Percentiles rank a stretch among this genome's conserved stretches.
Evolutionary conservation across 2,329 filamentous ascomycete genomes (phyloP).

Genomic region (Harringtonia aguacate): DNA sequence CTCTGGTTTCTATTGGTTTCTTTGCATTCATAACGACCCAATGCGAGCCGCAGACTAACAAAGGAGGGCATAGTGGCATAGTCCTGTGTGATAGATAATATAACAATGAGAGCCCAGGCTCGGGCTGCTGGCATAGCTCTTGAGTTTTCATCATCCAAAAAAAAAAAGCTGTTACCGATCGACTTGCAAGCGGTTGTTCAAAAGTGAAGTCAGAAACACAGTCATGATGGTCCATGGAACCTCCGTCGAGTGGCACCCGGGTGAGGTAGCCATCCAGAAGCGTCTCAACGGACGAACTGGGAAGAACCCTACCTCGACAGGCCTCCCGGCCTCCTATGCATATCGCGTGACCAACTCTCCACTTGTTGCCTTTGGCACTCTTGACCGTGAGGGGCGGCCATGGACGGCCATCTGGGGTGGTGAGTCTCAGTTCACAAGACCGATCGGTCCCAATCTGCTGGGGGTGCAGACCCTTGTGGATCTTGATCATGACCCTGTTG

Average conservation of each 20-base stretch:
- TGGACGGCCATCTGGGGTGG: slow-evolving; percentile 80
- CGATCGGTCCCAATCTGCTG: slow-evolving; percentile 51
- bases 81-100: no score
- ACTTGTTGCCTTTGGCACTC: slow-evolving; percentile 61
- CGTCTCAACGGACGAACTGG: slow-evolving; percentile 42
- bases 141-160: no score
- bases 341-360: slow-evolving; percentile 51
- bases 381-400: slow-evolving; percentile 54
- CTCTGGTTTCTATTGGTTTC: no score
- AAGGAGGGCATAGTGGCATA: no score
- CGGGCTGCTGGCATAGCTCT: no score
- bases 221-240: no score
- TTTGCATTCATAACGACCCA: no score
- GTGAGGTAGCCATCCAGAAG: slow-evolving; percentile 55
- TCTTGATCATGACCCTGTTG: slow-evolving; percentile 55
- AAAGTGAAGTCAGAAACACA: no score
- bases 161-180: no score
- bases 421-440: slow-evolving; percentile 52
- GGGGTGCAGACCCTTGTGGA: slow-evolving; percentile 54
- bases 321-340: slow-evolving; percentile 50
- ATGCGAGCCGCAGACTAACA: no score
- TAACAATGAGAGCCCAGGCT: no score
- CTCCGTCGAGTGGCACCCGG: slow-evolving; percentile 43
- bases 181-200: no score
- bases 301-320: slow-evolving; percentile 57